Conservation (phyloP, 1,284 basidiomycete genomes). For the Marasmius oreades region DNA sequence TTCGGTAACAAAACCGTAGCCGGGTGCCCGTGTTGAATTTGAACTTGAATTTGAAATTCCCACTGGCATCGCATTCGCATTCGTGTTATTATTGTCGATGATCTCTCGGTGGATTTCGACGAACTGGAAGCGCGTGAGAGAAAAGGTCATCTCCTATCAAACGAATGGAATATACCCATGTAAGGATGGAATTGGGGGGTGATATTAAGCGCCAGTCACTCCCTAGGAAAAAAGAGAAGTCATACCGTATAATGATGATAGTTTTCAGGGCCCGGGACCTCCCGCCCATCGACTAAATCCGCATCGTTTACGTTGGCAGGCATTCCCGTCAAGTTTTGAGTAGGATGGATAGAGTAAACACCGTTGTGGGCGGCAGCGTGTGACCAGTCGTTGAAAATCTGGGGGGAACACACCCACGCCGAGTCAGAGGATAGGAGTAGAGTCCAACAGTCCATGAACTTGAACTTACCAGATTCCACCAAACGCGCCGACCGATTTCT, state of each 20-base stretch:
- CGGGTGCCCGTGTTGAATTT: too few species aligned
- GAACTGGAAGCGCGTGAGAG: slow-evolving; percentile 18
- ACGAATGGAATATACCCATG: not conserved
- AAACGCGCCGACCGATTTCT: slow-evolving; percentile 21
- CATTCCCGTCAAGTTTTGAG: slow-evolving; percentile 22
- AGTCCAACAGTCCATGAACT: not conserved
- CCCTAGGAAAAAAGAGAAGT: not conserved
- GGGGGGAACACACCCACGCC: not conserved
- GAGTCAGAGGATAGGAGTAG: not conserved
- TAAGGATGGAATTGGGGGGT: not conserved
- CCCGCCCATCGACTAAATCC: slow-evolving; percentile 19
- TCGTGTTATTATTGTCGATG: slow-evolving; percentile 20
- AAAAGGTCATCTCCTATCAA: slow-evolving; percentile 24
- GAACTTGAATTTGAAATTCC: too few species aligned
- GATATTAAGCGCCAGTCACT: not conserved
- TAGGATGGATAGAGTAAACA: slow-evolving; percentile 21
- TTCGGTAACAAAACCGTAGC: slow-evolving; percentile 20
- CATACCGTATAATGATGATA: slow-evolving; percentile 14
- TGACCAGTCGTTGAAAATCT: slow-evolving; percentile 25
- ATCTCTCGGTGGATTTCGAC: slow-evolving; percentile 18
- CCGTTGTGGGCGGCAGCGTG: slow-evolving; percentile 23
- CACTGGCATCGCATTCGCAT: too few species aligned
- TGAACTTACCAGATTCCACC: slow-evolving; percentile 22
- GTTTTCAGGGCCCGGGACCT: slow-evolving; percentile 7
- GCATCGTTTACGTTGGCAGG: slow-evolving; percentile 22